Base-by-base conservation (phyloP, 1,284 basidiomycete genomes). In the Marasmius tenuissimus region DNA sequence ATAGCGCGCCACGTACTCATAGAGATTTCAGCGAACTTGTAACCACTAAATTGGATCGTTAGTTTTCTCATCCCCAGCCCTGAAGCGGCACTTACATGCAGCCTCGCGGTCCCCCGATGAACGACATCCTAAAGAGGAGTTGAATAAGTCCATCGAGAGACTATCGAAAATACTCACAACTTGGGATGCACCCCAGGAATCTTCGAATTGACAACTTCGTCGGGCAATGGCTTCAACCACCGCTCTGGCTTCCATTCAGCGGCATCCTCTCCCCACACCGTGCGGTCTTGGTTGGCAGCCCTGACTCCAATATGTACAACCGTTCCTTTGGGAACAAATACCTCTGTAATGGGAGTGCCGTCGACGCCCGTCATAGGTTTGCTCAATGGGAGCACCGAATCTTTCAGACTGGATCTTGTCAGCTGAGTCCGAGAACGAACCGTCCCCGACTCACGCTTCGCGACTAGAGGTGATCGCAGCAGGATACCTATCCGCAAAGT, bases 231-330 rank as follows among this genome's bases (percentile, higher is more conserved):
- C 55, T 58, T 48, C 9, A 59, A 22, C 57, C 57, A 59, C 10
- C 57, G 57, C 37, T 59, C 57, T 9, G 57, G 57, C 6, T 48
- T 51, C 57, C 57, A 59, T 14, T 59, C 57, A n/a, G 49, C 16
- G 22, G 57, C 45, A 27, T 59, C 48, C 1, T 22, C n/a, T 35
- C 57, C 57, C 57, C 57, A 59, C 4, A 59, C 33, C 7, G 20
- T 22, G n/a, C 27, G 39, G 34, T 51, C 49, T 11, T n/a, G 40
- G 48, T 59, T 59, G 12, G 47, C 47, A 16, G 34, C 22, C 14
- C 10, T 18, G 9, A 59, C 51, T n/a, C 45, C 45, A 10, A 59
- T 38, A n/a, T 27, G n/a, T 6, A 59, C n/a, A 10, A 35, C 18
- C 4, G 57, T 59, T 10, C 47, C 57, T 20, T 51, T 59, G 9